Evolutionary conservation across 306 rosid genomes (phyloP), one percentile per base, ranked within the genome.

Genomic region (Begonia fuchsioides): DNA sequence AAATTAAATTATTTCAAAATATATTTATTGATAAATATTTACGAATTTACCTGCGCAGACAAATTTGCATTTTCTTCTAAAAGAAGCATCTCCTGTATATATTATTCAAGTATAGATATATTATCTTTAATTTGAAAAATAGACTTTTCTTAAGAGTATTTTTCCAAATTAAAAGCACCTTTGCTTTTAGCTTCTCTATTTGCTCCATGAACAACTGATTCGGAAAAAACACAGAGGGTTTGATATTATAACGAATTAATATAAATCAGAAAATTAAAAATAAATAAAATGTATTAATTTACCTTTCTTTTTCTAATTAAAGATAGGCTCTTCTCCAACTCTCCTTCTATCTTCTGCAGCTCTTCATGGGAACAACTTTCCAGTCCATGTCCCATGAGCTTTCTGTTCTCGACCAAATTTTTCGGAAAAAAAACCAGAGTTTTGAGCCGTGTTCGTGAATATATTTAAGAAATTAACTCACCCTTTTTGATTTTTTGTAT

Each of bases 241-340:
- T 26, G 8, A 26, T 8, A 26, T 26, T 6, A 5, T 26, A 26
- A 26, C 7, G 35, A 26, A 26, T 46, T 41, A 41, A n/a, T 10
- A 13, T 0, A n/a, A 41, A 41, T 10, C 3, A n/a, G 14, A 3
- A 47, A 47, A 13, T n/a, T 9, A 4, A n/a, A 26, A 26, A 26
- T 26, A 2, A 26, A 26, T 26, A 26, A 26, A 26, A n/a, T n/a
- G n/a, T n/a, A n/a, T 26, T 26, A 26, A 5, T 2, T 26, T 64
- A 85, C 95, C 78, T 86, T 81, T 63, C 68, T 73, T 17, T 55
- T 69, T 58, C 68, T 58, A 13, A 86, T 52, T 12, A 13, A 46
- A 16, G 50, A 13, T 59, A 86, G 56, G 64, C 85, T 78, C 48
- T 3, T 52, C 40, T 46, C 64, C 39, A 86, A 57, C 64, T 76